Base-by-base conservation (phyloP, 352 stramenopile genomes). In the Pythium aquatile region DNA sequence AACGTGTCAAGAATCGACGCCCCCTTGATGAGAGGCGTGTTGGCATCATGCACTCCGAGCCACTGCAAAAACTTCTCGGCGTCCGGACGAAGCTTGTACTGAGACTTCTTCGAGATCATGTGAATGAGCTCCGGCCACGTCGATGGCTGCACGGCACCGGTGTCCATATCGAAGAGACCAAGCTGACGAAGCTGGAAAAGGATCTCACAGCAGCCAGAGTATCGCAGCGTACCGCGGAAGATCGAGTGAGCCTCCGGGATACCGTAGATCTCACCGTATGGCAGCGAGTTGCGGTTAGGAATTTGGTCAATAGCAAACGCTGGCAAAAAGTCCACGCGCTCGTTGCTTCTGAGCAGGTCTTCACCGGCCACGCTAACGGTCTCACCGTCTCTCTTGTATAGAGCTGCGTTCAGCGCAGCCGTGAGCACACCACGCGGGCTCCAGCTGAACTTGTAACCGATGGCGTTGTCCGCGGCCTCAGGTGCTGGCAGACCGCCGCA, bases 371-470 rank as follows among this genome's bases (percentile, higher is more conserved):
- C 78, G 47, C 94, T 79, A 61, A 98, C 68, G 35, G 95, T 61
- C 60, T 92, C 72, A 33, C 85, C 87, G 52, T 98, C 70, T 72
- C 88, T 90, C 42, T 83, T 81, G 73, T 97, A 98, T 30, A 84
- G 76, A 9, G 96, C 93, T 35, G 86, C 68, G 74, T 98, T 98
- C 51, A 97, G 63, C 13, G 88, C 93, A 10, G 96, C 96, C 29
- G 78, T 96, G n/a, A 99, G 72, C 6, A 98, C 96, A 40, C 96
- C 96, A 32, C 90, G 90, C 35, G 97, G 97, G 56, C 87, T 98
- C 97, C 97, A 99, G 60, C 91, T 98, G 70, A 99, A 98, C 75
- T 99, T 99, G 81, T 99, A 99, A 26, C 88, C 90, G 52, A 98
- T 94, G 24, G 94, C 86, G 66, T 98, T 99, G 70, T 98, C 88